Base-by-base conservation (phyloP, 2,329 filamentous ascomycete species). In the Alternaria arborescens region DNA sequence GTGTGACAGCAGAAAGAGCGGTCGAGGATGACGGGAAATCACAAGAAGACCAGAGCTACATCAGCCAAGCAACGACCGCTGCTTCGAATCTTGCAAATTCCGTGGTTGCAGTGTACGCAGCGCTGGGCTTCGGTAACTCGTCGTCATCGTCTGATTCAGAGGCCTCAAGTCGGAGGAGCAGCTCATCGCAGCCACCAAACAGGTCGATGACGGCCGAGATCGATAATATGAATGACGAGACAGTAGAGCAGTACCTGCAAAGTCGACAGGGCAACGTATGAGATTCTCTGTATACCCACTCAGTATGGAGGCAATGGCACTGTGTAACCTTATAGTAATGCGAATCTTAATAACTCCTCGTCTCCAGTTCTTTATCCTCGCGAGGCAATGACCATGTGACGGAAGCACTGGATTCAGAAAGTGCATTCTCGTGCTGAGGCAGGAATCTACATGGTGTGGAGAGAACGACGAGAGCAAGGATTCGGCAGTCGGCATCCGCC, bases 101-200 rank as follows among this genome's bases (percentile, higher is more conserved):
- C 0, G 73, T 76, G 8, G 70, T 71, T 20, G 72, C 71, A 1
- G 70, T 65, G 0, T 72, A 76, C 30, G 60, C 65, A 36, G 69
- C 67, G 11, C 53, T 75, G 70, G 75, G 74, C 55, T 79, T 66
- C 69, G 77, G 78, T 55, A 56, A 52, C 41, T 77, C 67, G 65
- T 76, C 60, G 60, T 76, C 62, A 10, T 51, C 57, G 16, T 62
- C 64, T 0, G 64, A 61, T 2, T 59, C 59, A 1, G 61, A 56
- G 5, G n/a, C 16, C 18, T 47, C 52, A 16, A 61, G 30, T 3
- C 5, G 28, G 26, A 58, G 46, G 20, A 55, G 41, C 11, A 34
- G 42, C 18, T 61, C 65, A 12, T 20, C 36, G 8, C 51, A 54
- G n/a, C 43, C 40, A 5, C 43, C 40, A 3, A 56, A 48, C 14